Percentiles rank a stretch among this genome's conserved stretches.
Conservation (phyloP, 164 flowering plant species). For the Nymphaea colorata region DNA sequence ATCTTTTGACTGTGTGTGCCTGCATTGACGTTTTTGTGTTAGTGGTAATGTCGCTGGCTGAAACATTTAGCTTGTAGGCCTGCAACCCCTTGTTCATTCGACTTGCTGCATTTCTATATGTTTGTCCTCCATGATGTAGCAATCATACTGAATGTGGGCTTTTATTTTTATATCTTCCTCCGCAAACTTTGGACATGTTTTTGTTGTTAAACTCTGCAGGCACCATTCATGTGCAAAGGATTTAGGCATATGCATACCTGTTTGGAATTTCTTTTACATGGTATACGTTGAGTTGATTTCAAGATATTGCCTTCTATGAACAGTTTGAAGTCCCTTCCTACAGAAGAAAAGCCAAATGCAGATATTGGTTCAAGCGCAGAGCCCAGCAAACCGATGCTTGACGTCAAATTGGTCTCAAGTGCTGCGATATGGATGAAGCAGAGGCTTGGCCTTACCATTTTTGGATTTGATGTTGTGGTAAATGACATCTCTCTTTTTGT, state of each 20-base stretch:
- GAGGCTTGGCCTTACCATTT: constrained; percentile 60
- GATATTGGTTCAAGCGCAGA: constrained; percentile 9
- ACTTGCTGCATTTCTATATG: too few species aligned
- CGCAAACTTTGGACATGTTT: too few species aligned
- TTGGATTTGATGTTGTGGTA: constrained; percentile 97
- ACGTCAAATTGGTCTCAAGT: constrained; percentile 54
- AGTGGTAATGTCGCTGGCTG: too few species aligned
- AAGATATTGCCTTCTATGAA: constrained; percentile 2
- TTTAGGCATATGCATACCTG: background rate
- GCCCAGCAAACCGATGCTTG: constrained; percentile 20
- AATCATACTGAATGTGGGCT: too few species aligned
- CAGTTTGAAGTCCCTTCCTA: constrained; percentile 89
- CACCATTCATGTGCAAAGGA: background rate
- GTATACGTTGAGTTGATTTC: background rate
- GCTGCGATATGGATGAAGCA: constrained; percentile 70
- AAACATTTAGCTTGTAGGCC: too few species aligned
- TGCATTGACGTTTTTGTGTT: background rate
- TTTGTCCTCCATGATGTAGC: too few species aligned
- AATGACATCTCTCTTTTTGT: constrained; percentile 15
- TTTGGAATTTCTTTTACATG: background rate
- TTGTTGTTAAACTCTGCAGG: too few species aligned
- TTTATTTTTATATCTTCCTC: too few species aligned
- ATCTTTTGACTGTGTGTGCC: background rate
- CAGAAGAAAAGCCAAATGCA: constrained; percentile 17
- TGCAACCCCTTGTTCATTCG: too few species aligned